Evolutionary conservation across 352 stramenopile species (phyloP), one percentile per base, ranked within the genome.

Genomic region (Phytophthora sansomeana): DNA sequence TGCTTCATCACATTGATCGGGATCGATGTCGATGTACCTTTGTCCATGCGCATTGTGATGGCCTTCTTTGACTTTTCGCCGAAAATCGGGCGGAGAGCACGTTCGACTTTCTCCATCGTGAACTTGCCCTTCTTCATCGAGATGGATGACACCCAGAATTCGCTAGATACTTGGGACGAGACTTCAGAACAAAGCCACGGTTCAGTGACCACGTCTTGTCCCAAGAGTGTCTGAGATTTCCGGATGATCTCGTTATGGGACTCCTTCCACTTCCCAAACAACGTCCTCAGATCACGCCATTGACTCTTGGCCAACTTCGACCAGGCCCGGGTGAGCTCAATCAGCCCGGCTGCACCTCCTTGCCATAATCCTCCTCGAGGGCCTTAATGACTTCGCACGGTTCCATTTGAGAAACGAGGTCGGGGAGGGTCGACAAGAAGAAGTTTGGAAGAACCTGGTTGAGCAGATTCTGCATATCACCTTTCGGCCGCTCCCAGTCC

Each of bases 361-460:
- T 0, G 14, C 5, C 35, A 14, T 42, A 42, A 14, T 57, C 33
- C 9, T 67, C 41, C 16, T 72, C 49, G 13, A 72, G 42, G 0
- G 38, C 2, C 6, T n/a, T 10, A 1, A 53, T 38, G n/a, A 67
- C 28, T n/a, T 72, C 50, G n/a, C 43, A 67, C 36, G 56, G 35
- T 10, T 67, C 28, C 42, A 67, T 62, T 11, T 14, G 17, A 8
- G 42, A 72, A 6, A 72, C 50, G 19, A 47, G 3, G 6, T 67
- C 42, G 3, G 43, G 50, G 10, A 67, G 24, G 1, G 26, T 66
- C 0, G 33, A 55, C 3, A 67, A 10, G 16, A 71, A 72, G 4
- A 63, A 46, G 8, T 63, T 46, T 0, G 63, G 48, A 2, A 67
- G 57, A 6, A 48, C 30, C 11, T 67, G 33, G 33, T 63, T 67